Evolutionary conservation across 179 eudicot species (phyloP), one percentile per base, ranked within the genome.

Genomic region (Patellifolia procumbens): DNA sequence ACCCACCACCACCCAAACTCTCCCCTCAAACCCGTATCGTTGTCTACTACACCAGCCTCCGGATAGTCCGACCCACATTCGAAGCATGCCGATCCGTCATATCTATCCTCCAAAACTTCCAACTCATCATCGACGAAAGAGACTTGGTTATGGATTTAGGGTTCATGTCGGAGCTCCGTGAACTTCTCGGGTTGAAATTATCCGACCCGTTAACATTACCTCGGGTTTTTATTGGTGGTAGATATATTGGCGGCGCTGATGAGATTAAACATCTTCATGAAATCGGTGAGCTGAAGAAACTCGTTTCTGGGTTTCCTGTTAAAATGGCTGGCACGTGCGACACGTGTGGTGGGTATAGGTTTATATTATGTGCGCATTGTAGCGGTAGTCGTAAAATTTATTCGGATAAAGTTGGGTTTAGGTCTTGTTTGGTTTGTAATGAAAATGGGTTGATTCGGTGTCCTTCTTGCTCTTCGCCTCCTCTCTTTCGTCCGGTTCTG

Each of bases 391-490:
- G 81, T 68, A 93, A 90, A 74, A 78, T 87, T 16, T 90, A 76
- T 48, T 78, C 75, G 9, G 91, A 86, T 32, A 92, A 90, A 68
- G 75, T 80, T 0, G 93, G 97, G 29, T 87, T 89, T 72, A 85
- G 85, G 72, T 68, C 77, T n/a, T 90, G 98, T 66, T 56, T 65
- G 20, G 70, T 74, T 77, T 91, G 97, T 77, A 93, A 93, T 72
- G 91, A 87, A 84, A 93, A 89, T 76, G 98, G 98, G 53, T 71
- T 93, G 75, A 75, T 93, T 78, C 81, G 93, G 85, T 93, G 98
- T 86, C 87, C 90, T 13, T 70, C 80, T 53, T 93, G 98, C 73
- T 74, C 42, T 32, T 26, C 69, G 12, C 74, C 78, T 37, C 6
- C 49, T 68, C 63, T 72, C 52, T 37, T 7, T 74, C 68, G 79